Conservation (phyloP, 1,284 basidiomycete genomes). For the Ceratobasidium sp. region DNA sequence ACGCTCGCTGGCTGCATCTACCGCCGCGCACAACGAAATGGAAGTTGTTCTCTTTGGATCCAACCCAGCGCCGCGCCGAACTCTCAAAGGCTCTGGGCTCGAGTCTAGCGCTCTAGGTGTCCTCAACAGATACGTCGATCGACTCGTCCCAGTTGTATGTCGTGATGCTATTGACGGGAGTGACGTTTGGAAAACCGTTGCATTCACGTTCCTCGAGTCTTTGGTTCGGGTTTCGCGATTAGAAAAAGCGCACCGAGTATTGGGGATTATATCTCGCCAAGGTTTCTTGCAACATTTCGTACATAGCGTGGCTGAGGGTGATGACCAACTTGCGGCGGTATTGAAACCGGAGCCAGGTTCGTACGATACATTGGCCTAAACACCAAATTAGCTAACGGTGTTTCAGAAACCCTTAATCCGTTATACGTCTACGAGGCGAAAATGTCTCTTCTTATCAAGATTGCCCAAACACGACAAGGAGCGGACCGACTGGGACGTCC, state of each 20-base stretch:
- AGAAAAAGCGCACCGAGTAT: constrained; percentile 66
- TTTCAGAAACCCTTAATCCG: constrained; percentile 83
- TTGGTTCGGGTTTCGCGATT: constrained; percentile 69
- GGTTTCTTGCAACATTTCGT: constrained; percentile 89
- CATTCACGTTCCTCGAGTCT: constrained; percentile 85
- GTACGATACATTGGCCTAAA: constrained; percentile 45
- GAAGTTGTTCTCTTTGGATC: constrained; percentile 36
- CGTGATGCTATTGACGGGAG: constrained; percentile 93
- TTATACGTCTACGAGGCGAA: constrained; percentile 96
- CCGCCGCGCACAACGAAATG: constrained; percentile 1
- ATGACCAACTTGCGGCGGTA: constrained; percentile 78
- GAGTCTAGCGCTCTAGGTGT: constrained; percentile 67
- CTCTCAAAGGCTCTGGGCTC: constrained; percentile 53
- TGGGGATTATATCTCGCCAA: constrained; percentile 70
- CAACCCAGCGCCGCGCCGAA: constrained; percentile 16
- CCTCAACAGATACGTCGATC: constrained; percentile 72
- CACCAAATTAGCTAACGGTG: neutral
- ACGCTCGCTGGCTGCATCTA: neutral
- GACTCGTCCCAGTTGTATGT: constrained; percentile 78
- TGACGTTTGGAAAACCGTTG: constrained; percentile 96
- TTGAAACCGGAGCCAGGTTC: constrained; percentile 88
- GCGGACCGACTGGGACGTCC: constrained; percentile 84
- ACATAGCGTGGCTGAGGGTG: constrained; percentile 81
- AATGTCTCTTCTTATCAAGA: constrained; percentile 84
- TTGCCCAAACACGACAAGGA: constrained; percentile 82